Evolutionary conservation across 345 rosid genomes (phyloP), one percentile per base, ranked within the genome.

Genomic region (Salix caprea): DNA sequence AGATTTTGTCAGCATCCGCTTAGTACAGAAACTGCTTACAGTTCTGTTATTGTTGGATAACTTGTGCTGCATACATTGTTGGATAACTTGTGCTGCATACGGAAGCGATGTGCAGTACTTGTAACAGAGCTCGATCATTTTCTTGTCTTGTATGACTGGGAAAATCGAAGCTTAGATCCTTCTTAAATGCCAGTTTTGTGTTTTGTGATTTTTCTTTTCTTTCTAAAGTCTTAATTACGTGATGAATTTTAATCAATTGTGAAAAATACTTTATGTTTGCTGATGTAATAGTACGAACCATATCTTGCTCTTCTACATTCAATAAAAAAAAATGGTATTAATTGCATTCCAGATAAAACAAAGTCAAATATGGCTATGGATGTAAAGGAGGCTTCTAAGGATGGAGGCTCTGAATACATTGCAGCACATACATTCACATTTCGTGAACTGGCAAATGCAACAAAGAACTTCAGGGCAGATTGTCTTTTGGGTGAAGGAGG

Each of bases 401-500:
- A 73, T 56, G 89, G 84, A 54, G 85, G 84, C 69, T 81, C 92
- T 52, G 88, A 83, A 70, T 79, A 83, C 82, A 90, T 89, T 70
- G 89, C 90, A 34, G 94, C 92, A 19, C 90, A 85, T 78, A 89
- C 94, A 2, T 90, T 94, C 76, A 76, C 90, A n/a, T 94, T 94
- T 84, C 86, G 85, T 9, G 96, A 92, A 82, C 79, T 92, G 80
- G 97, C 92, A n/a, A 58, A 84, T 44, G 94, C 97, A 54, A 90
- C 98, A 75, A 90, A 87, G 72, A 90, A 94, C 78, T 94, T 94
- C 80, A 85, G 92, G 75, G 88, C 85, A 67, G 95, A 91, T 80
- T 90, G 90, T 79, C 92, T 90, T 70, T 76, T 93, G 78, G 98
- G 98, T 4, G 98, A 92, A 84, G 98, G 97, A 67, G 98, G 98